Evolutionary conservation across 2,329 filamentous ascomycete genomes (phyloP).

Genomic region (Venturiaceae sp.): DNA sequence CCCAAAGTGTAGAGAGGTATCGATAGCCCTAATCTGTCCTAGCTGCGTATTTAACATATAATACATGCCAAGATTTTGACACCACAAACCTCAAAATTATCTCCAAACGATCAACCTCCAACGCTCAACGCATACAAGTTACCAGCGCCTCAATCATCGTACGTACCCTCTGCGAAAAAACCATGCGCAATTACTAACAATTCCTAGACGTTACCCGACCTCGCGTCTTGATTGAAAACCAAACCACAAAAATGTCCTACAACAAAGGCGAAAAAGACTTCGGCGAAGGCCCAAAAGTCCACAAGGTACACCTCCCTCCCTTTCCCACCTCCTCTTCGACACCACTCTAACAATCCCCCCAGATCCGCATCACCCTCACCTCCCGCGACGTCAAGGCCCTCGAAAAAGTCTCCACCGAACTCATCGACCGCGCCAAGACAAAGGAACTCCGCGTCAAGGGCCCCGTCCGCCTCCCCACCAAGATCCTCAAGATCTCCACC

Average conservation of each 20-base stretch:
- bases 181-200: not conserved
- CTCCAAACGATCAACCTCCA: not conserved
- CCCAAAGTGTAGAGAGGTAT: not conserved
- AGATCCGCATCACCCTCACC: constrained; percentile 97
- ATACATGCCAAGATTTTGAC: not conserved
- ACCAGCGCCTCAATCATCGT: constrained; percentile 2
- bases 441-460: constrained; percentile 99
- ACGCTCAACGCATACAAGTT: not conserved
- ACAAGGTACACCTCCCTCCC: not conserved
- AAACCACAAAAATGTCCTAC: constrained; percentile 69
- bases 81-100: constrained; percentile 1
- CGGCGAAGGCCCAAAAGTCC: constrained; percentile 56
- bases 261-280: constrained; percentile 86
- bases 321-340: not conserved
- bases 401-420: constrained; percentile 53
- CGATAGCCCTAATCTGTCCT: not conserved
- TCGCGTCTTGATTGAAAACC: constrained; percentile 37
- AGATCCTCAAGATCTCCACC: constrained; percentile 93
- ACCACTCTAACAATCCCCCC: constrained; percentile 69
- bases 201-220: constrained; percentile 35
- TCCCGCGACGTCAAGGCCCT: constrained; percentile 80
- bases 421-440: constrained; percentile 95
- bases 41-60: no score
- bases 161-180: not conserved
- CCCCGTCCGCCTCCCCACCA: constrained; percentile 93